Evolutionary conservation across 495 filamentous ascomycete genomes (phyloP), one percentile per base, ranked within the genome.

Genomic region (Aspergillus cavernicola): DNA sequence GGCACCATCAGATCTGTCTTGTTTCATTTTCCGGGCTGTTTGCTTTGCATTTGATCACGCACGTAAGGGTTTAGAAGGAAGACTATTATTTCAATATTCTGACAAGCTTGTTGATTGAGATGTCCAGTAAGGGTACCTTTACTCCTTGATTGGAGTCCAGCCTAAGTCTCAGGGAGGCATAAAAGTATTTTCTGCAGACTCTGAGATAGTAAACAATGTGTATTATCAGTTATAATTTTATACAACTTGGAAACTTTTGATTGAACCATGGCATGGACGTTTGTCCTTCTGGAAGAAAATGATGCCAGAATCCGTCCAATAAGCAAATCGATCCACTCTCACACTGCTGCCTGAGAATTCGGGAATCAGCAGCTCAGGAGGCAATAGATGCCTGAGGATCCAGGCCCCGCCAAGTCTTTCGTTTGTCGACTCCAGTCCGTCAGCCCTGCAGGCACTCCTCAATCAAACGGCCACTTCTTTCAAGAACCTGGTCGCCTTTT

Each of bases 301-400:
- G 48, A 28, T 29, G 47, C 33, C 13, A 39, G 16, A 50, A 39
- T 50, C 35, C 33, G 12, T 26, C 47, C 33, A 48, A 37, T 48
- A n/a, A 24, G 37, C 26, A 33, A 51, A 51, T 28, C 35, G 23
- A 29, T 39, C 23, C 51, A 53, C 32, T 29, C 7, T 42, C 7
- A 2, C 38, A 18, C 22, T 3, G 40, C n/a, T 38, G 50, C 50
- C 40, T 53, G 6, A 53, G 0, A 2, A 23, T 31, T 41, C 18
- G 47, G 42, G 42, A 45, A 45, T 13, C 15, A 42, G 26, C 29
- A 19, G 16, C 11, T 53, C 52, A 54, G 52, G 52, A 54, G 52
- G 52, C 22, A 41, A 41, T 40, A 35, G 15, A 16, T 52, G 41
- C 40, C 51, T 45, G 32, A 45, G 33, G 23, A 37, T 22, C 7